These are phyloP conservation scores for Pyrenophora seminiperda DNA, from an alignment of 2,329 filamentous ascomycete genomes.

Conservation along the genomic window DNA sequence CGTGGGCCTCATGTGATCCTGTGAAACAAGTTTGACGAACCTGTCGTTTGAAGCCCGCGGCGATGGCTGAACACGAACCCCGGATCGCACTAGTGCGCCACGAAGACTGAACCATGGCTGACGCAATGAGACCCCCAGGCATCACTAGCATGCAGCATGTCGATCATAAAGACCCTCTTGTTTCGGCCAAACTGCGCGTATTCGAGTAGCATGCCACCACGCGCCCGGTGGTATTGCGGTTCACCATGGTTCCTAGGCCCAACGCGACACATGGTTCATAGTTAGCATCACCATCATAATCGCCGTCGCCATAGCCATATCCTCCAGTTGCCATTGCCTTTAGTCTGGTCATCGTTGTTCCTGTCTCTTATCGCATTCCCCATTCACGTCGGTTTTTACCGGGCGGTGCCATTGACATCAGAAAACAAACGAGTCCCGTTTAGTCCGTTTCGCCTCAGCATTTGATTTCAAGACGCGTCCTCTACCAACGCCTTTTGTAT, in stretches of 20 bases:
- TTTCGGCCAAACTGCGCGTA: conserved; percentile 27
- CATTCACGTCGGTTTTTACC: neutral
- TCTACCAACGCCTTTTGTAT: conserved; percentile 2
- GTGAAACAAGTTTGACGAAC: conserved; percentile 14
- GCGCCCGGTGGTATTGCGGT: conserved; percentile 16
- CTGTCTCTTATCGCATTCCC: neutral
- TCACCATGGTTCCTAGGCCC: conserved; percentile 15
- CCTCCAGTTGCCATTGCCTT: conserved; percentile 1
- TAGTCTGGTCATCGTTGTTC: neutral
- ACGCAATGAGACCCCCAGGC: conserved; percentile 12
- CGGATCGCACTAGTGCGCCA: conserved; percentile 13
- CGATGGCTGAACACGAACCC: conserved; percentile 18
- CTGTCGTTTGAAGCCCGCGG: conserved; percentile 3
- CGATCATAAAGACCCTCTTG: conserved; percentile 29
- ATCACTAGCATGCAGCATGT: conserved; percentile 13
- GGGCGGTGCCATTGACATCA: conserved; percentile 3
- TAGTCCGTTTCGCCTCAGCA: conserved; percentile 1
- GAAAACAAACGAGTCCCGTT: conserved; percentile 1
- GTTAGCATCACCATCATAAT: neutral
- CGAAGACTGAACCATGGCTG: conserved; percentile 17
- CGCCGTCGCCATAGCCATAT: neutral
- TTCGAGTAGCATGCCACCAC: conserved; percentile 22
- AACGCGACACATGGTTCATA: conserved; percentile 7
- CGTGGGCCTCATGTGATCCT: conserved; percentile 2
- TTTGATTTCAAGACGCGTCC: neutral